Conservation (phyloP, 352 stramenopile genomes). For the Phytopythium helicoides region DNA sequence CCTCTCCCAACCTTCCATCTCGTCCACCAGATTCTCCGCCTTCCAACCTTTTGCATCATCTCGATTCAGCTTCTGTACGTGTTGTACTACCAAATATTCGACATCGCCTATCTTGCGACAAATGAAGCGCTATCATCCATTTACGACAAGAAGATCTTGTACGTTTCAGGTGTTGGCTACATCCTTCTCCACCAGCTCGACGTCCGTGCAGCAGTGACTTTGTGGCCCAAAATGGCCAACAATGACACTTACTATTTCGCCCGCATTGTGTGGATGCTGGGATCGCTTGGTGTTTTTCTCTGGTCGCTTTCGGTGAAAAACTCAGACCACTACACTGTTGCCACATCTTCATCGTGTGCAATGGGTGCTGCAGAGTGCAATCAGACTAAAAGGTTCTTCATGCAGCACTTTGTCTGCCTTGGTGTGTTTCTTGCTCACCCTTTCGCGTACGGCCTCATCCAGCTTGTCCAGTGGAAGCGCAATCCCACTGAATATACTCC, state of each 20-base stretch:
- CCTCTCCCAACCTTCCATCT: slow-evolving; percentile 25
- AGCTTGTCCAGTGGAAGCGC: slow-evolving; percentile 28
- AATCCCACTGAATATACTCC: slow-evolving; percentile 29
- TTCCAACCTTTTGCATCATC: slow-evolving; percentile 37
- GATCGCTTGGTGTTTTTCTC: slow-evolving; percentile 20
- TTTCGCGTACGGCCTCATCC: slow-evolving; percentile 28
- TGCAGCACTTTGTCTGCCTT: slow-evolving; percentile 28
- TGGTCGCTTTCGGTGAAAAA: slow-evolving; percentile 20
- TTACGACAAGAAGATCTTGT: slow-evolving; percentile 33
- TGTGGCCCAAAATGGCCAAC: slow-evolving; percentile 42
- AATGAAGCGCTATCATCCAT: slow-evolving; percentile 15
- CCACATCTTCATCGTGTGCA: slow-evolving; percentile 13
- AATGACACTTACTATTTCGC: slow-evolving; percentile 37
- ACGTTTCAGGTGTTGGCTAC: slow-evolving; percentile 27
- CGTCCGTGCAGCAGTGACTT: slow-evolving; percentile 27
- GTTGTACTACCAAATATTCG: slow-evolving; percentile 42
- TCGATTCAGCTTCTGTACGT: slow-evolving; percentile 34
- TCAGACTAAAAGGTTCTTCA: slow-evolving; percentile 9
- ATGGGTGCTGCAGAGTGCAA: slow-evolving; percentile 29
- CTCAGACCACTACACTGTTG: slow-evolving; percentile 19
- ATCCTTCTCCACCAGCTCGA: slow-evolving; percentile 36
- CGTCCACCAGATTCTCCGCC: slow-evolving; percentile 27
- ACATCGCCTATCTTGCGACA: slow-evolving; percentile 23
- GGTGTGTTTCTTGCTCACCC: slow-evolving; percentile 24
- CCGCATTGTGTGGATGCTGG: slow-evolving; percentile 32